Evolutionary conservation across 2,329 filamentous ascomycete genomes (phyloP), one percentile per base, ranked within the genome.

Genomic region (Exserohilum turcica): DNA sequence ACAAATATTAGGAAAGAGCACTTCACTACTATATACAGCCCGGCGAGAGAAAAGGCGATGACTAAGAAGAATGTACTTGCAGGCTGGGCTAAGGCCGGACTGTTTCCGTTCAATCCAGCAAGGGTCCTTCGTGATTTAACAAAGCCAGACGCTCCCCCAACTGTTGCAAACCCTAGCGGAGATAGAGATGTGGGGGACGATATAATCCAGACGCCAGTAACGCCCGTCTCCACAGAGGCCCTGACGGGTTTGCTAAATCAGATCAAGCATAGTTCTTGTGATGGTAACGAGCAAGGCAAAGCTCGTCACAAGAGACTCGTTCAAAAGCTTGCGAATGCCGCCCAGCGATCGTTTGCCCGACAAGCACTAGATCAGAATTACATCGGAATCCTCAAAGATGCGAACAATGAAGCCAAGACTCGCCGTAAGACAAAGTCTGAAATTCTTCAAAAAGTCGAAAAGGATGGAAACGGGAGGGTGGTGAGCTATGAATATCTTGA

Each of bases 71-170:
- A 73, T 52, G 72, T 71, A 43, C 59, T 53, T 13, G 42, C 60
- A 18, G 67, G 57, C 9, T 74, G 45, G 62, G 48, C 54, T 15
- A 59, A 50, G 18, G 55, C 43, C 16, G 59, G 65, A 38, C 56
- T 67, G n/a, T 67, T 56, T 51, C 67, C 60, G 21, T 71, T 68
- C 37, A 67, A 67, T 47, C 64, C 52, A 46, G 48, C 65, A 18
- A 66, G 48, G 32, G 48, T 51, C 16, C 48, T 51, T 35, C 32
- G 50, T 58, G 57, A 63, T 57, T 66, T 67, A 10, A 56, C 48
- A 31, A 65, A 63, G 48, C 66, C 61, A 15, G 48, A 40, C 15
- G 52, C 56, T 27, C 29, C 61, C 33, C 56, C 59, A 39, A 53
- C 39, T 9, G 4, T 19, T 43, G 4, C 43, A 44, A 51, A 57